Conservation (phyloP, 2,329 filamentous ascomycete species). For the Cladobotryum mycophilum region DNA sequence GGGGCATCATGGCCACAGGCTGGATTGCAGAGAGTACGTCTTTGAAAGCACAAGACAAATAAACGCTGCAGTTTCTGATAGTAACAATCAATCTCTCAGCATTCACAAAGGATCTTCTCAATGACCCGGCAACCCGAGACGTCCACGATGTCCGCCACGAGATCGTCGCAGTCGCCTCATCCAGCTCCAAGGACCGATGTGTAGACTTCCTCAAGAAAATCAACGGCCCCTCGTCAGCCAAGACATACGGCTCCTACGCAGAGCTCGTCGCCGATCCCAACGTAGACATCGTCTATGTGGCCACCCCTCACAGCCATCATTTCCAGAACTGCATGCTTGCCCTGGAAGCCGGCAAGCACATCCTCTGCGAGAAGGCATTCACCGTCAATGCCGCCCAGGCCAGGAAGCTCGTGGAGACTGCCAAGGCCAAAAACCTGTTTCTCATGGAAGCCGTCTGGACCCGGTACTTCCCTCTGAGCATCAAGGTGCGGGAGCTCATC, state of each 20-base stretch:
- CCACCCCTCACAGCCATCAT: slow-evolving; percentile 87
- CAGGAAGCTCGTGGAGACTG: slow-evolving; percentile 63
- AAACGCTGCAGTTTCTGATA: too few relatives aligned
- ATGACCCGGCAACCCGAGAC: slow-evolving; percentile 62
- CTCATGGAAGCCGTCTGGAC: slow-evolving; percentile 90
- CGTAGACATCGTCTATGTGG: slow-evolving; percentile 82
- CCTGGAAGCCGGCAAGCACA: slow-evolving; percentile 76
- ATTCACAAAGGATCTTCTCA: slow-evolving; percentile 73
- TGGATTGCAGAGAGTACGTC: slow-evolving; percentile 52
- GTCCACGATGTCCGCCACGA: slow-evolving; percentile 70
- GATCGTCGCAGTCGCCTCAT: slow-evolving; percentile 74
- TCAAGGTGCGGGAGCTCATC: slow-evolving; percentile 64
- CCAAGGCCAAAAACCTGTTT: slow-evolving; percentile 65
- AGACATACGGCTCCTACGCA: slow-evolving; percentile 73
- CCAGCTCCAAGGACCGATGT: slow-evolving; percentile 63
- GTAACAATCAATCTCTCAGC: slow-evolving; percentile 27
- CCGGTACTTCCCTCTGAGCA: slow-evolving; percentile 76
- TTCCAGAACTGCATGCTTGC: slow-evolving; percentile 87
- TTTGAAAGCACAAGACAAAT: too few relatives aligned
- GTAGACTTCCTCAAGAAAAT: slow-evolving; percentile 66
- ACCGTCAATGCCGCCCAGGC: slow-evolving; percentile 77
- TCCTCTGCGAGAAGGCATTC: slow-evolving; percentile 86
- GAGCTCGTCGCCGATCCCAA: slow-evolving; percentile 73
- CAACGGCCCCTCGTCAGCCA: slow-evolving; percentile 60
- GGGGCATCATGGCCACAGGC: slow-evolving; percentile 57